Evolutionary conservation across 352 stramenopile species (phyloP).

Genomic region (Pythium brassicae): DNA sequence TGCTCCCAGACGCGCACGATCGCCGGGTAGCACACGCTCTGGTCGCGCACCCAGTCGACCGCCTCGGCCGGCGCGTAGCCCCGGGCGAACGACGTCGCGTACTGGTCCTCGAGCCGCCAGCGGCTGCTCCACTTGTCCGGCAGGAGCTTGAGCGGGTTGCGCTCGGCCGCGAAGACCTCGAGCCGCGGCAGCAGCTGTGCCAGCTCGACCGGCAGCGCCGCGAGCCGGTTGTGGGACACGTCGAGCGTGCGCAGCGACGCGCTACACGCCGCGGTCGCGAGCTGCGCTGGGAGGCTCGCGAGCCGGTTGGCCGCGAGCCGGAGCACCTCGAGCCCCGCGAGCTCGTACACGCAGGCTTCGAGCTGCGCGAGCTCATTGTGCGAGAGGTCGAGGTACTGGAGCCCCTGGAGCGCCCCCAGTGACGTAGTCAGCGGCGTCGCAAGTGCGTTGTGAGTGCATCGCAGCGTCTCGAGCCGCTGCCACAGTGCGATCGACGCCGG

Average conservation of each 20-base stretch:
- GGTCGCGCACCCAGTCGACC: conserved; percentile 47
- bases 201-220: conserved; percentile 51
- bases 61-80: conserved; percentile 51
- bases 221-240: conserved; percentile 53
- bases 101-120: conserved; percentile 54
- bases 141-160: conserved; percentile 50
- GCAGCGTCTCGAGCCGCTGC: conserved; percentile 29
- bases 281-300: conserved; percentile 26
- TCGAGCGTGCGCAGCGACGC: conserved; percentile 47
- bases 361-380: conserved; percentile 45
- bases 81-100: conserved; percentile 36
- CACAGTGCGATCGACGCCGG: conserved; percentile 48
- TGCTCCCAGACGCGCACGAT: conserved; percentile 48
- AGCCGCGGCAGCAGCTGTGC: conserved; percentile 42
- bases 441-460: conserved; percentile 52
- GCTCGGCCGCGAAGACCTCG: conserved; percentile 48
- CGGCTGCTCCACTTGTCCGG: conserved; percentile 60
- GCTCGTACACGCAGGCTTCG: conserved; percentile 42
- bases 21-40: conserved; percentile 39
- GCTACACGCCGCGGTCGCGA: conserved; percentile 19
- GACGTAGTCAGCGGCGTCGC: conserved; percentile 29
- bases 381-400: conserved; percentile 60
- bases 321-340: conserved; percentile 46
- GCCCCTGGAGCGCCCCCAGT: conserved; percentile 17
- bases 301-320: conserved; percentile 51